These are phyloP conservation scores for Metschnikowia arizonensis DNA, from an alignment of 805 yeast species.

Conservation along the genomic window DNA sequence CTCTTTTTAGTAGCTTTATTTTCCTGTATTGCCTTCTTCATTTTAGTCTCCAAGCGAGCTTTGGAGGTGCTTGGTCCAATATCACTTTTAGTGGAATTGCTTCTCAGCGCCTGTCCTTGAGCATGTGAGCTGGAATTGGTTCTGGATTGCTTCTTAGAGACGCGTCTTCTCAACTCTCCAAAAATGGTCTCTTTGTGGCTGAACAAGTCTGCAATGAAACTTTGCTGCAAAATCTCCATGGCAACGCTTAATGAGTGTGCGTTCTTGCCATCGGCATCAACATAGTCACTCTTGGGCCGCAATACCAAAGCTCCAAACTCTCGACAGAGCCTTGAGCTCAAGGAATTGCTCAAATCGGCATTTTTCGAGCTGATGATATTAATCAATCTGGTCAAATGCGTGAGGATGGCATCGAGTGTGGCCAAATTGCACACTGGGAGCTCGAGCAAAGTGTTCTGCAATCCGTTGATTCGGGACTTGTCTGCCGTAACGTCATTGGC, in stretches of 20 bases:
- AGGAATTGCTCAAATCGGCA: slow-evolving; percentile 29
- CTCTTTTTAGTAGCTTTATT: background rate
- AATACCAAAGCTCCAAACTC: slow-evolving; percentile 63
- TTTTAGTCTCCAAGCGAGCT: slow-evolving; percentile 11
- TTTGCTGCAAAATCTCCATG: slow-evolving; percentile 37
- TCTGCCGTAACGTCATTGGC: slow-evolving; percentile 23
- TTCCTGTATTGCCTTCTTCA: slow-evolving; percentile 9
- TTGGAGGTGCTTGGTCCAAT: slow-evolving; percentile 1
- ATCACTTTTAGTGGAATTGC: slow-evolving; percentile 5
- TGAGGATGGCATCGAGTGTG: slow-evolving; percentile 72
- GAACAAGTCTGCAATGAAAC: slow-evolving; percentile 60
- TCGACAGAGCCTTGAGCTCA: slow-evolving; percentile 51
- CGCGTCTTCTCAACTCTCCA: slow-evolving; percentile 48
- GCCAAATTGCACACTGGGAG: slow-evolving; percentile 71
- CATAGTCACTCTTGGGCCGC: slow-evolving; percentile 39
- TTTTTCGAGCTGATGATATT: slow-evolving; percentile 42
- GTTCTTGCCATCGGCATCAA: slow-evolving; percentile 14
- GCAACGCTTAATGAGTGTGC: slow-evolving; percentile 14
- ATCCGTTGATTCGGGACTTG: slow-evolving; percentile 49
- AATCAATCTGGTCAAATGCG: slow-evolving; percentile 67
- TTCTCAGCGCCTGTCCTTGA: slow-evolving; percentile 3
- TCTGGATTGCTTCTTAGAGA: slow-evolving; percentile 21
- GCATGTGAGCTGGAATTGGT: slow-evolving; percentile 7
- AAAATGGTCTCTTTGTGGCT: slow-evolving; percentile 59
- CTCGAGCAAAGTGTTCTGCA: slow-evolving; percentile 62